Base-by-base conservation (phyloP, 2,329 filamentous ascomycete species). In the Calonectria naviculata region DNA sequence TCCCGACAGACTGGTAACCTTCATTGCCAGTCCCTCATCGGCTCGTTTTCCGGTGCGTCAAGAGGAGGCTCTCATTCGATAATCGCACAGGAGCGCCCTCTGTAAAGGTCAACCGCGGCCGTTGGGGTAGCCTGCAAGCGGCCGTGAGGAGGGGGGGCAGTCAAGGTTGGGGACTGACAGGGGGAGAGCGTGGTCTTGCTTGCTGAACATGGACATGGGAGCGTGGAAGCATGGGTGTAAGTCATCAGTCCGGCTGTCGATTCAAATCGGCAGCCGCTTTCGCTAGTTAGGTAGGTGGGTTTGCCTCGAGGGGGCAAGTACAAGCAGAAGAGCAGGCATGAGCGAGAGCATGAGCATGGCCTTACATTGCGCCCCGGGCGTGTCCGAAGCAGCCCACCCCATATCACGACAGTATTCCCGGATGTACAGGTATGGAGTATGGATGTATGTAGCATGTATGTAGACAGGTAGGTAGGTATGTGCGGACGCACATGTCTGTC, bases 1-100 rank as follows among this genome's bases (percentile, higher is more conserved):
- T 78, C 74, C 76, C 75, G 72, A 76, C 73, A 72, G 76, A 71
- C 70, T 76, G 76, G 77, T 78, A 78, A 73, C 58, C 69, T 67
- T 65, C 63, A 70, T 72, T 64, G 46, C 67, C 62, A 71, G 47
- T 49, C 65, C 61, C 63, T 68, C 38, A 52, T 67, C 71, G 71
- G 70, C 64, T 74, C 73, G 52, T 49, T 69, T 73, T 73, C 69
- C 56, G 68, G 65, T 34, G 54, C 52, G 61, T 28, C 64, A 42
- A 65, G n/a, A 63, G 36, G 47, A 38, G 54, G 26, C 54, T 71
- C 67, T 61, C 46, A 68, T 75, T 73, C 61, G 61, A 70, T 68
- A 34, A 63, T 47, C 38, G n/a, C 46, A 47, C 41, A 61, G 26
- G 36, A 56, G 21, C 46, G 56, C 46, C 36, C 54, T 62, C 67